These are phyloP conservation scores for Picea abies DNA, from an alignment of 83 land plant species.

Conservation along the genomic window DNA sequence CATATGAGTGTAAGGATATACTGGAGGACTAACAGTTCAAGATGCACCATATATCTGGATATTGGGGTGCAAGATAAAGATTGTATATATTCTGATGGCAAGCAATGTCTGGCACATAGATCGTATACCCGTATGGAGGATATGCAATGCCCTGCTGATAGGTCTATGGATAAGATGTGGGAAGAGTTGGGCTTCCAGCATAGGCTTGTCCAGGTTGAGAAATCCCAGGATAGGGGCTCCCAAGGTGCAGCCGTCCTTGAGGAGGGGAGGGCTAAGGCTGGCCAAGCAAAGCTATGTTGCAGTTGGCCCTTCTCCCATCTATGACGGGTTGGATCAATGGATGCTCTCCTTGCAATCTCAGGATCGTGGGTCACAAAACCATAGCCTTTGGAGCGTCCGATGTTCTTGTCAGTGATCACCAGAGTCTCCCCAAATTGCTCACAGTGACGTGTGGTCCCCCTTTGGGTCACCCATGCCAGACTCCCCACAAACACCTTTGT, in stretches of 20 bases:
- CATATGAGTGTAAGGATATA: constrained; percentile 54
- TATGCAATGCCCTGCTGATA: constrained; percentile 53
- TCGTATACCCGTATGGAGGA: constrained; percentile 48
- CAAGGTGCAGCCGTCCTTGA: neutral
- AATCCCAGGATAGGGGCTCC: too few relatives aligned
- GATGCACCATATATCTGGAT: constrained; percentile 22
- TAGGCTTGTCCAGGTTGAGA: constrained; percentile 4
- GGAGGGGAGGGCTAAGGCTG: neutral
- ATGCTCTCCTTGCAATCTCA: too few relatives aligned
- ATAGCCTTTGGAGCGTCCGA: constrained; percentile 32
- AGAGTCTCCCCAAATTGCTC: constrained; percentile 37
- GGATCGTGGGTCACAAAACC: constrained; percentile 16
- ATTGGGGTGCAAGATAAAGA: too few relatives aligned
- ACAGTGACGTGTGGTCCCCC: constrained; percentile 34
- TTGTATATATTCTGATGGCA: constrained; percentile 18
- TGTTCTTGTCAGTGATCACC: constrained; percentile 28
- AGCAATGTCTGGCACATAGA: constrained; percentile 53
- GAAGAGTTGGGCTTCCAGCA: constrained; percentile 46
- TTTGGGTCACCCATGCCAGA: constrained; percentile 37
- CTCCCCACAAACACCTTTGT: constrained; percentile 42
- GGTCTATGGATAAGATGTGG: constrained; percentile 17
- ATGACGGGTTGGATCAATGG: too few relatives aligned
- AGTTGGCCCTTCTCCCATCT: neutral
- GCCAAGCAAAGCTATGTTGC: too few relatives aligned
- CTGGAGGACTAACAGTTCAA: constrained; percentile 41